Conservation (phyloP, 306 rosid genomes). For the Corylus americana region DNA sequence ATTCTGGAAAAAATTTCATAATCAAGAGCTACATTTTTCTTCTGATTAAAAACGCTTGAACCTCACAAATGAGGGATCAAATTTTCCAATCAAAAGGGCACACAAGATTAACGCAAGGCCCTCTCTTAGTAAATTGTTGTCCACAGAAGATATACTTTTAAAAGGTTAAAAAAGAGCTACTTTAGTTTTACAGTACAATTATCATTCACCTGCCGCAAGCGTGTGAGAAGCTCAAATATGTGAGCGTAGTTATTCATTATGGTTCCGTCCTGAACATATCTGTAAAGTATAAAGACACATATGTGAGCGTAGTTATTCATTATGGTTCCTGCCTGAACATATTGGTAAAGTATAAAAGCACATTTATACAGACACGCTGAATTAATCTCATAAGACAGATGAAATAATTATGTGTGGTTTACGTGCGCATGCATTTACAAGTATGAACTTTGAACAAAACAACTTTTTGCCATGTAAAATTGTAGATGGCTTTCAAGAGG, state of each 20-base stretch:
- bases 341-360: slow-evolving; percentile 32
- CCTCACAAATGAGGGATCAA: not conserved
- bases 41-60: not conserved
- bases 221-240: slow-evolving; percentile 91
- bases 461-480: not conserved
- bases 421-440: not conserved
- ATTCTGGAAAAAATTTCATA: not conserved
- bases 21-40: not conserved
- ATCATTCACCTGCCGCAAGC: slow-evolving; percentile 79
- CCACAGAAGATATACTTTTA: not conserved
- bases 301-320: slow-evolving; percentile 84
- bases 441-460: no score
- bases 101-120: not conserved
- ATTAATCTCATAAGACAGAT: not conserved
- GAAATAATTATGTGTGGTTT: not conserved
- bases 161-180: not conserved
- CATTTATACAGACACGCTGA: slow-evolving; percentile 16
- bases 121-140: not conserved
- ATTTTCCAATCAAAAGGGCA: not conserved
- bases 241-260: slow-evolving; percentile 78
- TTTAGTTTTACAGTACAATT: not conserved
- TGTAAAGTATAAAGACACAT: slow-evolving; percentile 30
- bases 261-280: slow-evolving; percentile 71
- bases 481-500: no score
- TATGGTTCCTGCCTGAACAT: slow-evolving; percentile 66